Evolutionary conservation across 1,139 yeast genomes (phyloP).

Genomic region (Yamadazyma dendronema): DNA sequence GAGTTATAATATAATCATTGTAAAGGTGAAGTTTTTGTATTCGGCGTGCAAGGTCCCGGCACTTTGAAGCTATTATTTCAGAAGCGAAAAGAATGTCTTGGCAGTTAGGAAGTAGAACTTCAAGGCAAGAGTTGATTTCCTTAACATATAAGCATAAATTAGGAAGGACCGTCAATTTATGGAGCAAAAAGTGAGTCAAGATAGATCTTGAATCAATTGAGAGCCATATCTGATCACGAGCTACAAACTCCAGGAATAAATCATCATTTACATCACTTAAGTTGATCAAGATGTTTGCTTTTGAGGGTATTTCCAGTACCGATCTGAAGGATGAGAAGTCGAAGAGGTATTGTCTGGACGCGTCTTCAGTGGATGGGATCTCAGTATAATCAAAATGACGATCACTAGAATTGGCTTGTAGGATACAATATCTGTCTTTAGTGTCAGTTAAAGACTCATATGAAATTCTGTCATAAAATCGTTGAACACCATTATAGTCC

Average conservation of each 20-base stretch:
- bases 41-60: background rate
- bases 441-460: background rate
- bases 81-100: constrained; percentile 2
- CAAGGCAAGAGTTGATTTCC: background rate
- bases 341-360: too few relatives aligned
- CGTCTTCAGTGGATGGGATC: too few relatives aligned
- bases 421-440: background rate
- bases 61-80: background rate
- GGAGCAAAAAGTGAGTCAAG: background rate
- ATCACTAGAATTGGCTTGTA: too few relatives aligned
- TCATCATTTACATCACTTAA: too few relatives aligned
- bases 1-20: constrained; percentile 29
- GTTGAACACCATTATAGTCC: background rate
- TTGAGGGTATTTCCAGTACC: too few relatives aligned
- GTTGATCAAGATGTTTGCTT: too few relatives aligned
- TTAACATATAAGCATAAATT: constrained; percentile 5
- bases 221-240: background rate
- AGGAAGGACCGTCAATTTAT: background rate
- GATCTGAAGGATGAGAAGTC: too few relatives aligned
- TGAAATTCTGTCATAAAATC: too few relatives aligned
- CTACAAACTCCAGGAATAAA: too few relatives aligned
- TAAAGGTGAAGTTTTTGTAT: constrained; percentile 3
- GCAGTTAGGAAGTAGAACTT: constrained; percentile 5
- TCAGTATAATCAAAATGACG: too few relatives aligned
- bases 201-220: background rate